Conservation (phyloP, 371 early-diverging fungal genomes). For the Mucor piriformis region DNA sequence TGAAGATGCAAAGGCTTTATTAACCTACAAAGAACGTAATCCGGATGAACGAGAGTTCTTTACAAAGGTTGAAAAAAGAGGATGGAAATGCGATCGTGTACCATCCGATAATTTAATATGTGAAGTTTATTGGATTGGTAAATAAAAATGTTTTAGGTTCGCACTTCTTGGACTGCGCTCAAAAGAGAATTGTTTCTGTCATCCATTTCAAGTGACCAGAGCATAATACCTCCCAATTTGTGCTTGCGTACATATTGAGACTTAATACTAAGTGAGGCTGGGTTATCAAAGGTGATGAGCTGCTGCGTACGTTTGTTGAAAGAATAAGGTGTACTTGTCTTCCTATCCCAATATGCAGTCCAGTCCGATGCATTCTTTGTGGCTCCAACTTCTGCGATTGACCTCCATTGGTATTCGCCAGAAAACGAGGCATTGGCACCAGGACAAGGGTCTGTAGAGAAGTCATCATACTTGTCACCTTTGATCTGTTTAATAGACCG, state of each 20-base stretch:
- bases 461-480: slow-evolving; percentile 32
- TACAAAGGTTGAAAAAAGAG: slow-evolving; percentile 27
- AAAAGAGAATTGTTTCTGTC: slow-evolving; percentile 16
- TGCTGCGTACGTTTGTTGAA: slow-evolving; percentile 39
- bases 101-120: slow-evolving; percentile 19
- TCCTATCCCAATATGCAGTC: slow-evolving; percentile 39
- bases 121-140: slow-evolving; percentile 38
- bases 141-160: slow-evolving; percentile 5
- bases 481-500: slow-evolving; percentile 18
- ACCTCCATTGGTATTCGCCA: slow-evolving; percentile 32
- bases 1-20: slow-evolving; percentile 23
- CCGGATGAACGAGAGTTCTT: slow-evolving; percentile 50
- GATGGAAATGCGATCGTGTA: slow-evolving; percentile 21
- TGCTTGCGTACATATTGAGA: slow-evolving; percentile 42
- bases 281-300: slow-evolving; percentile 61
- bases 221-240: slow-evolving; percentile 53
- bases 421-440: slow-evolving; percentile 20
- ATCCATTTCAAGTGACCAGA: slow-evolving; percentile 53
- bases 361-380: slow-evolving; percentile 18
- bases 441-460: slow-evolving; percentile 29
- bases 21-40: slow-evolving; percentile 46
- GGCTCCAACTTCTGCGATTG: slow-evolving; percentile 12
- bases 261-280: slow-evolving; percentile 45
- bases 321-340: slow-evolving; percentile 58
- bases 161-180: slow-evolving; percentile 17